These are phyloP conservation scores for Tulasnella sp. DNA, from an alignment of 768 basidiomycete species.

Conservation along the genomic window DNA sequence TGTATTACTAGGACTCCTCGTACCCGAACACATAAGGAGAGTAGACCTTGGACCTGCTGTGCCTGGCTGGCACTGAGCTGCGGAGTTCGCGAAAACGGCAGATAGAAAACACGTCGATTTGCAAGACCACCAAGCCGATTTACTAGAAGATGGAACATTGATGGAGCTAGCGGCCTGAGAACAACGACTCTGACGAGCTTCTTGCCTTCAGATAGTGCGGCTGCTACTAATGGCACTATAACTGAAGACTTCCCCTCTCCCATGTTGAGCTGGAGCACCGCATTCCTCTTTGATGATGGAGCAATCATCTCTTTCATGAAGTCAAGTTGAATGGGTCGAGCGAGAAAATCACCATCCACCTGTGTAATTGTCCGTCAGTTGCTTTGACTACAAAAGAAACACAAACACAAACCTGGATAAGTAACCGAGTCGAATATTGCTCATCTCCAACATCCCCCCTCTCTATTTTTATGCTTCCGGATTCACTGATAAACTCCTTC, in stretches of 20 bases:
- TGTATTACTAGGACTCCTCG: conserved; percentile 32
- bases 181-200: conserved; percentile 38
- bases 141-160: conserved; percentile 38
- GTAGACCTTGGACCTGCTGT: not conserved
- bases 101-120: conserved; percentile 36
- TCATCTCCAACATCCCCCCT: conserved; percentile 23
- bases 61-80: conserved; percentile 1
- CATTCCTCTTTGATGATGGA: conserved; percentile 29
- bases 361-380: conserved; percentile 22
- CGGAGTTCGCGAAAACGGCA: conserved; percentile 38
- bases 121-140: conserved; percentile 33
- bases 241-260: conserved; percentile 44
- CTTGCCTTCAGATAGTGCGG: conserved; percentile 32
- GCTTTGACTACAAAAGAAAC: no score
- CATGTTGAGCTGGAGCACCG: conserved; percentile 42
- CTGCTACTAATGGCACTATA: conserved; percentile 35
- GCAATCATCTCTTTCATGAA: conserved; percentile 38
- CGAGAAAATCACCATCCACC: conserved; percentile 35
- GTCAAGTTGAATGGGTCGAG: conserved; percentile 33
- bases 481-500: conserved; percentile 27
- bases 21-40: not conserved
- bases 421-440: conserved; percentile 36
- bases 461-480: conserved; percentile 19
- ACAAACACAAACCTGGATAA: conserved; percentile 30
- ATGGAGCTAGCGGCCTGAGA: conserved; percentile 33